Conservation (phyloP, 306 rosid species). For the Begonia peltatifolia region DNA sequence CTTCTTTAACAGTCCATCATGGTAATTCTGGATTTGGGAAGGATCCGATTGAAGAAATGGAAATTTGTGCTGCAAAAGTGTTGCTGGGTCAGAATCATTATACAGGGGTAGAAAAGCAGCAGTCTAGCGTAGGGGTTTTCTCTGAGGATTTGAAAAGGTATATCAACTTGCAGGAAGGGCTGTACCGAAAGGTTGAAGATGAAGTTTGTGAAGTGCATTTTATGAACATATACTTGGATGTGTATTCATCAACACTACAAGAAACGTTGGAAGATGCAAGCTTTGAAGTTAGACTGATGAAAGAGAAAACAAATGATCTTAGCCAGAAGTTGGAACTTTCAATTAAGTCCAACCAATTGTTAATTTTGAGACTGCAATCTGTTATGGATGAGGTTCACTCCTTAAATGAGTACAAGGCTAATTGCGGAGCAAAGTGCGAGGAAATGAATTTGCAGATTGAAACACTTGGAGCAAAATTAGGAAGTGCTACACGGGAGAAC, state of each 20-base stretch:
- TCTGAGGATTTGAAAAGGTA: conserved; percentile 61
- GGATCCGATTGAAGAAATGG: conserved; percentile 27
- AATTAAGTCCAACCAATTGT: conserved; percentile 56
- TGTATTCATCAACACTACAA: conserved; percentile 67
- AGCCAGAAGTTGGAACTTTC: conserved; percentile 51
- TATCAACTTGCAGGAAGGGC: conserved; percentile 62
- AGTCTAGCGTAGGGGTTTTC: conserved; percentile 37
- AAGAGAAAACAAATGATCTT: conserved; percentile 45
- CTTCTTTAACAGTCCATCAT: conserved; percentile 35
- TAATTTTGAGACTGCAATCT: conserved; percentile 53
- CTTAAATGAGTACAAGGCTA: conserved; percentile 46
- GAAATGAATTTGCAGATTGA: conserved; percentile 52
- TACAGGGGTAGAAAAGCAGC: conserved; percentile 36
- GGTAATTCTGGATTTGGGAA: conserved; percentile 21
- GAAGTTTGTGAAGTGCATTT: conserved; percentile 63
- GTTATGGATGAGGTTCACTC: conserved; percentile 50
- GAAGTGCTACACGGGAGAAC: conserved; percentile 33
- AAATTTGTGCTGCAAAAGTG: conserved; percentile 24
- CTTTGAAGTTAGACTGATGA: conserved; percentile 35
- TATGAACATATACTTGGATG: conserved; percentile 59
- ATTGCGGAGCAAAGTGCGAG: conserved; percentile 41
- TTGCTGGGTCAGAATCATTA: conserved; percentile 29
- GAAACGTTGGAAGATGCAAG: conserved; percentile 66
- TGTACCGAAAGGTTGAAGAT: conserved; percentile 80
- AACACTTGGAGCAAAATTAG: conserved; percentile 40